These are phyloP conservation scores for Clonostachys byssicola DNA, from an alignment of 2,329 filamentous ascomycete species.

Conservation along the genomic window DNA sequence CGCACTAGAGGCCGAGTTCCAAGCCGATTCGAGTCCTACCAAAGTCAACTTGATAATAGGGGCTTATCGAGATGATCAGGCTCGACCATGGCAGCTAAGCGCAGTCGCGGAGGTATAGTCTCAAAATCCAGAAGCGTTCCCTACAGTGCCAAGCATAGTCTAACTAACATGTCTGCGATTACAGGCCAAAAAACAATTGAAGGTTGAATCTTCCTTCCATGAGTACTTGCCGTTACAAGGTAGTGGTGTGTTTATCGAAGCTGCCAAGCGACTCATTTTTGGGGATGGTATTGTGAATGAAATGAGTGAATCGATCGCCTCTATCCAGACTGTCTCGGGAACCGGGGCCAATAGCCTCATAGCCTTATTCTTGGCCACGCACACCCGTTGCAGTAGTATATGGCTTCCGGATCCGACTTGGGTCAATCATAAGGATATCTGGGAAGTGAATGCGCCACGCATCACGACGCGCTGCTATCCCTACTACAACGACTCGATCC, in stretches of 20 bases:
- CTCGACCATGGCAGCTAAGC: too few species aligned
- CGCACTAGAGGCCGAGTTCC: too few species aligned
- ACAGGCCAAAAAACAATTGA: background rate
- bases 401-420: constrained; percentile 34
- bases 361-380: constrained; percentile 20
- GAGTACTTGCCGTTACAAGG: constrained; percentile 16
- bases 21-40: too few species aligned
- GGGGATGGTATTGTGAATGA: background rate
- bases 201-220: constrained; percentile 4
- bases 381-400: constrained; percentile 40
- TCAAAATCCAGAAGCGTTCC: too few species aligned
- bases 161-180: too few species aligned
- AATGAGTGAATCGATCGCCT: constrained; percentile 15
- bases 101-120: too few species aligned
- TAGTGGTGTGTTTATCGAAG: constrained; percentile 10
- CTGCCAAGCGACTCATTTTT: constrained; percentile 14
- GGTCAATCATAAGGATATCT: constrained; percentile 32
- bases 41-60: too few species aligned
- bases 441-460: constrained; percentile 20
- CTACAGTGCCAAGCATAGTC: too few species aligned
- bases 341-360: constrained; percentile 31
- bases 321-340: constrained; percentile 31
- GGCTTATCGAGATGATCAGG: too few species aligned
- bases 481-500: constrained; percentile 67
- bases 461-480: constrained; percentile 29